A percentile compares a stretch with the other conserved stretches of the same genome.
phyloP scores from a whole-genome alignment of 441 rosid genomes.

The Iberis amara region DNA sequence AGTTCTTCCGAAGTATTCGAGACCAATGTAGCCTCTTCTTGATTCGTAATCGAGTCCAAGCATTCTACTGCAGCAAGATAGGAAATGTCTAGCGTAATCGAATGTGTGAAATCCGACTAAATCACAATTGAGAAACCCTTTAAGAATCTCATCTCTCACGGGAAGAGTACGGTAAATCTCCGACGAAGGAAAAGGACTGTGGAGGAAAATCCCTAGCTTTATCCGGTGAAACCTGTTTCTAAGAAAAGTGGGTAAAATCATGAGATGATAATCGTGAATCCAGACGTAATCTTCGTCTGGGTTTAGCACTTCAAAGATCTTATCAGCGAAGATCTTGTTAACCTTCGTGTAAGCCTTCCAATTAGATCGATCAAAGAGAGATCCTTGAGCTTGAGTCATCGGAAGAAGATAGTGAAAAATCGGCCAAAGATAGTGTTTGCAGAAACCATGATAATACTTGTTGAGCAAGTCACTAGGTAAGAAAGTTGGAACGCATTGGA shows the following conservation, averaged over 20 bases:
- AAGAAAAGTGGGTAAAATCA: slow-evolving; percentile 62
- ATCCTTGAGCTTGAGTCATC: slow-evolving; percentile 44
- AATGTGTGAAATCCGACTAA: slow-evolving; percentile 77
- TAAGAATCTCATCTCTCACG: slow-evolving; percentile 64
- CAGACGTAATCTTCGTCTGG: slow-evolving; percentile 72
- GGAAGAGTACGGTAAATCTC: slow-evolving; percentile 67
- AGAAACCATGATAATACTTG: slow-evolving; percentile 72
- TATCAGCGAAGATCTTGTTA: slow-evolving; percentile 58
- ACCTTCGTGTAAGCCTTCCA: slow-evolving; percentile 65
- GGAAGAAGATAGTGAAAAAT: slow-evolving; percentile 69
- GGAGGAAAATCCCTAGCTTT: slow-evolving; percentile 65
- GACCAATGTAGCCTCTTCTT: slow-evolving; percentile 74
- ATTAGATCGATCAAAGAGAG: slow-evolving; percentile 44
- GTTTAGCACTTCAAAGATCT: slow-evolving; percentile 50
- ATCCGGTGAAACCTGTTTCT: slow-evolving; percentile 47
- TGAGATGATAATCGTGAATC: slow-evolving; percentile 80
- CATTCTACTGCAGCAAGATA: slow-evolving; percentile 78
- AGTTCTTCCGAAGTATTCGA: slow-evolving; percentile 71
- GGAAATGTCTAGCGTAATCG: slow-evolving; percentile 82
- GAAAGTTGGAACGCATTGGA: slow-evolving; percentile 61
- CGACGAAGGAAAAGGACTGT: slow-evolving; percentile 68
- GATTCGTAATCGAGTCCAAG: slow-evolving; percentile 70
- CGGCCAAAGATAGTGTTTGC: slow-evolving; percentile 88
- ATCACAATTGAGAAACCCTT: slow-evolving; percentile 68
- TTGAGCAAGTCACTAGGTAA: slow-evolving; percentile 44